Evolutionary conservation across 352 stramenopile species (phyloP), one percentile per base, ranked within the genome.

Genomic region (Blastocystis sp.): DNA sequence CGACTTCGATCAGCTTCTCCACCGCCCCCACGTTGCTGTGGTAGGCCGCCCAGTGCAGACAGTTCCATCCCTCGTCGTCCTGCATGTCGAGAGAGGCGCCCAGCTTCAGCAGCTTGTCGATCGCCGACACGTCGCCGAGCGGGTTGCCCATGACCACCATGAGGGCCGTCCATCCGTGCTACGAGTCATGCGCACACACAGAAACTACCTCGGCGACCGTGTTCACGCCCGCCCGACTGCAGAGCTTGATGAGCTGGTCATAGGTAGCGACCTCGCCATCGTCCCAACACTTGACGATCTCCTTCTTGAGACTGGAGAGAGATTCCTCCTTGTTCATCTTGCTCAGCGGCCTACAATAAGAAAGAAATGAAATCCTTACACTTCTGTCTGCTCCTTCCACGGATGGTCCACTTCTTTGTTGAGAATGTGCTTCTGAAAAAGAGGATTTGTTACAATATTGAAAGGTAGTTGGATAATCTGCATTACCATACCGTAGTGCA

Each of bases 401-500:
- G 76, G 59, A 76, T 87, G 59, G n/a, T 73, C 59, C 6, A 87
- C 26, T 9, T 34, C 6, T 43, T 76, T 87, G 23, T 61, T 37
- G 6, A 87, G 26, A 75, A 87, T 76, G 53, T 87, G 26, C 43
- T 77, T 87, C 76, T 87, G 59, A 20, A 87, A 87, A 6, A 87
- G 63, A 56, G 76, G 76, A 77, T 87, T 87, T 34, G 39, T 87
- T 26, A 55, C 73, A 15, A 87, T 20, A 45, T 63, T 87, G n/a
- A 76, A 87, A 11, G 76, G 76, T 26, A 87, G 20, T 47, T 87
- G 76, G 20, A 87, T 75, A 9, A 87, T 76, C 18, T 87, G 37
- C 76, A 87, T 87, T n/a, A 87, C 23, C 29, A 87, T n/a, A 59
- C 76, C 76, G 47, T 87, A 87, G 39, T 87, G 76, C 63, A 87